Conservation (phyloP, 768 basidiomycete species). For the Cystofilobasidium bisporidii region DNA sequence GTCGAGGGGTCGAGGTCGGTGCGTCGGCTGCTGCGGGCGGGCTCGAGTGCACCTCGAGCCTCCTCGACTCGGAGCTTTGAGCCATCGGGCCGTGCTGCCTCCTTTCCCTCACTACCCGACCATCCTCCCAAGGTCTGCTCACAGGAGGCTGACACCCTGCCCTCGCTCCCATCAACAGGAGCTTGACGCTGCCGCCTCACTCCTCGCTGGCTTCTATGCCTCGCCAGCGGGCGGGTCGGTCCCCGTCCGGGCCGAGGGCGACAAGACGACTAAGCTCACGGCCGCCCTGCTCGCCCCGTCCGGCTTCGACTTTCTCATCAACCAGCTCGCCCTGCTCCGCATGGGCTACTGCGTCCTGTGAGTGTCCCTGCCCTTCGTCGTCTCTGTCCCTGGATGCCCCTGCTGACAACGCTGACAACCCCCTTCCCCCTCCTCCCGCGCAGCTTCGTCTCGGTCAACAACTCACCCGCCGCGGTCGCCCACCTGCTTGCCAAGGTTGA, state of each 20-base stretch:
- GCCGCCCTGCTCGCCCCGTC: constrained; percentile 7
- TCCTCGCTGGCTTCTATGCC: constrained; percentile 4
- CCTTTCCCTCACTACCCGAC: background rate
- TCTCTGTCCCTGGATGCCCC: too few relatives aligned
- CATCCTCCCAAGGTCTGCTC: too few relatives aligned
- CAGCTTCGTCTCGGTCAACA: constrained; percentile 39
- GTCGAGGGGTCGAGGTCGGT: too few relatives aligned
- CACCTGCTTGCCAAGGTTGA: constrained; percentile 45
- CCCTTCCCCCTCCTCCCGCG: background rate
- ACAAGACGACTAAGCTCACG: constrained; percentile 5
- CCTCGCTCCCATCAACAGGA: too few relatives aligned
- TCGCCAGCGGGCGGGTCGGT: constrained; percentile 1
- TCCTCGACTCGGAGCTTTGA: too few relatives aligned
- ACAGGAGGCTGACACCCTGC: too few relatives aligned
- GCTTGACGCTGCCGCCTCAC: constrained; percentile 13
- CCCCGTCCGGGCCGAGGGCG: constrained; percentile 1
- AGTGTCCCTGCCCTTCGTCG: background rate
- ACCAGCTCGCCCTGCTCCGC: constrained; percentile 12
- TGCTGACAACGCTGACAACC: background rate
- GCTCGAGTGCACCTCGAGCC: too few relatives aligned
- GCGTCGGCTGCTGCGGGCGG: too few relatives aligned
- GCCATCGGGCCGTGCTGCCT: too few relatives aligned
- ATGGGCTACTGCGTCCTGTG: constrained; percentile 22
- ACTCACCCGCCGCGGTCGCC: constrained; percentile 46
- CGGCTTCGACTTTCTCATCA: constrained; percentile 17